phyloP scores from a whole-genome alignment of 805 yeast genomes.

The Candida quercuum region DNA sequence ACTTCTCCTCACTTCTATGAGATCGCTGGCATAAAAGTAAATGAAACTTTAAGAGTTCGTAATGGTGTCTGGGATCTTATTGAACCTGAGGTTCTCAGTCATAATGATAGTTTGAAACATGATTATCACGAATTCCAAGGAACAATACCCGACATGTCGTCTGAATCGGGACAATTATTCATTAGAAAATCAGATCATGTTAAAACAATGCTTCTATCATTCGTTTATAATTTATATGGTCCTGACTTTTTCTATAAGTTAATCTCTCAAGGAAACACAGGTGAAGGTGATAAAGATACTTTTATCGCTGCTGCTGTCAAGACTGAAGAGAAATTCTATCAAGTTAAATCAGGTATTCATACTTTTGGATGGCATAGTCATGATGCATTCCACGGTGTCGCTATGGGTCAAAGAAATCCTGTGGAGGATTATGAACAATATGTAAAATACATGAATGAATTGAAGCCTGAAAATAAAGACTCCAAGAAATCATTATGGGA shows the following conservation, averaged over 20 bases:
- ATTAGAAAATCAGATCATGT: conserved; percentile 56
- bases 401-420: conserved; percentile 76
- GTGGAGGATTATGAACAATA: conserved; percentile 37
- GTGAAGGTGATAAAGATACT: conserved; percentile 80
- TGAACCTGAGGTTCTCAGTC: conserved; percentile 22
- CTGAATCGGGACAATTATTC: conserved; percentile 68
- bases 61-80: conserved; percentile 26
- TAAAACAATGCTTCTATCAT: conserved; percentile 50
- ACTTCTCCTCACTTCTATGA: conserved; percentile 57
- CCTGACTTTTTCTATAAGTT: conserved; percentile 63
- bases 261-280: conserved; percentile 67
- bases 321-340: conserved; percentile 44
- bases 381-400: conserved; percentile 54
- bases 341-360: conserved; percentile 30
- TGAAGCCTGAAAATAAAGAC: background rate
- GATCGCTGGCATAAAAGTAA: conserved; percentile 39
- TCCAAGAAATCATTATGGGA: too few relatives aligned
- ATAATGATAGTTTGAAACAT: conserved; percentile 22
- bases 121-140: conserved; percentile 59
- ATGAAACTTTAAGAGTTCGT: conserved; percentile 16
- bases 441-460: background rate
- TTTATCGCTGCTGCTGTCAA: conserved; percentile 64
- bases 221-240: conserved; percentile 63
- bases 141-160: conserved; percentile 59
- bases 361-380: conserved; percentile 25